Percentiles rank a stretch among this genome's conserved stretches.
These are phyloP conservation scores for Bathelium albidoporum DNA, from an alignment of 495 filamentous ascomycete genomes.

Conservation along the genomic window DNA sequence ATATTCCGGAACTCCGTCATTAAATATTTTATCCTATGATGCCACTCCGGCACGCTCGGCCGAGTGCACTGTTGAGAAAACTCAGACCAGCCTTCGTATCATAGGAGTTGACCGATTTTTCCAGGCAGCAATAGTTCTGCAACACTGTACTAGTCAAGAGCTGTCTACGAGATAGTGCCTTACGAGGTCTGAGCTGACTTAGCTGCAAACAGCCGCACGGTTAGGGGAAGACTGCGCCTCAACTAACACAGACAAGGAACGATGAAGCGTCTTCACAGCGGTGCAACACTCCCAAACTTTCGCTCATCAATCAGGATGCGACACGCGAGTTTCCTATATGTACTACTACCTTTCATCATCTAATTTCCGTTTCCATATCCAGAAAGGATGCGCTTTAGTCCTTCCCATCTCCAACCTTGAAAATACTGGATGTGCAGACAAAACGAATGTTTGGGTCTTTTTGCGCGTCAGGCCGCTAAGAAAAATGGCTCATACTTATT, in stretches of 20 bases:
- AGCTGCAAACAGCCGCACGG: not conserved
- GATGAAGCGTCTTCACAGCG: not conserved
- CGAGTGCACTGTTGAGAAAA: too few species aligned
- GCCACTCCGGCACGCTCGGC: too few species aligned
- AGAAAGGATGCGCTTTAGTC: not conserved
- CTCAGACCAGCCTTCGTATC: too few species aligned
- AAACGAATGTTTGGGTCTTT: too few species aligned
- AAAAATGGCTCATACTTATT: too few species aligned
- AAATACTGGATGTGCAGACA: too few species aligned
- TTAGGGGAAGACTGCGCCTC: not conserved
- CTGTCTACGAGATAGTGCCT: not conserved
- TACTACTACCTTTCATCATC: not conserved
- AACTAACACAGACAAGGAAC: not conserved
- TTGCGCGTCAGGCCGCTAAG: too few species aligned
- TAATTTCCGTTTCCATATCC: not conserved
- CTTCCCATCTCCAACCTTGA: too few species aligned
- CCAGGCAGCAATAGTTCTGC: too few species aligned
- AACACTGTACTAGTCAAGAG: not conserved
- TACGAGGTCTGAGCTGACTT: not conserved
- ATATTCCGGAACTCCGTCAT: not conserved
- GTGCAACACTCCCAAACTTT: not conserved
- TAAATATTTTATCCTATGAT: too few species aligned
- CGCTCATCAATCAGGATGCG: not conserved
- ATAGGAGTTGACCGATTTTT: too few species aligned
- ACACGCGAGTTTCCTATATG: not conserved